A percentile compares a stretch with the other conserved stretches of the same genome.
phyloP scores from a whole-genome alignment of 2,329 filamentous ascomycete genomes.

The Penicillium occitanis region DNA sequence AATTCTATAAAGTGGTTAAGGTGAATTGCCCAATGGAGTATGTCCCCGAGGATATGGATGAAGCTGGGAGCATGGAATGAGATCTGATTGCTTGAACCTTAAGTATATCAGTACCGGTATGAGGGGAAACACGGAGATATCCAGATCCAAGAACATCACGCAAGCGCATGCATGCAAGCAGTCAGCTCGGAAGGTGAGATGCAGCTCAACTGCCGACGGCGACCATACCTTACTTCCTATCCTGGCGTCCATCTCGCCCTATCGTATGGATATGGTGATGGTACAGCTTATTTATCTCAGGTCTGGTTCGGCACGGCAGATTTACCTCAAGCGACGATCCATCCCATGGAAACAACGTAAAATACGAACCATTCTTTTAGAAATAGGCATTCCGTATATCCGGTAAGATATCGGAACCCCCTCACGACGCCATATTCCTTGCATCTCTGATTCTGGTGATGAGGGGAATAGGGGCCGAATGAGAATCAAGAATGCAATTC shows the following conservation, averaged over 20 bases:
- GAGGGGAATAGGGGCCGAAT: neutral
- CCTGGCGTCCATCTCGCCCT: neutral
- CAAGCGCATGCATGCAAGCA: neutral
- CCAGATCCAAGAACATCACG: neutral
- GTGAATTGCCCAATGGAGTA: neutral
- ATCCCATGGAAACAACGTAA: neutral
- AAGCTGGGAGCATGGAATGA: neutral
- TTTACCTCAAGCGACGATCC: neutral
- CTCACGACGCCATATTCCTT: neutral
- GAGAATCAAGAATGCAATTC: neutral
- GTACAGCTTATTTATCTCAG: neutral
- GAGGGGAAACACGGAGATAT: neutral
- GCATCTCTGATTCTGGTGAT: neutral
- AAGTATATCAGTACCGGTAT: neutral
- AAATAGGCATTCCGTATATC: neutral
- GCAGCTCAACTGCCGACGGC: neutral
- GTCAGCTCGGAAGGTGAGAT: neutral
- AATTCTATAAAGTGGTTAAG: neutral
- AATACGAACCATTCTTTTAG: neutral
- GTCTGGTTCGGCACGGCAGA: slow-evolving; percentile 1
- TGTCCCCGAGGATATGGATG: neutral
- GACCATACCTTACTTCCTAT: neutral
- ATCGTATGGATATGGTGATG: neutral
- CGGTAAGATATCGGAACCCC: neutral
- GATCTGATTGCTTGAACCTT: neutral